These are phyloP conservation scores for Hypholoma sublateritium DNA, from an alignment of 768 basidiomycete species.

Conservation along the genomic window DNA sequence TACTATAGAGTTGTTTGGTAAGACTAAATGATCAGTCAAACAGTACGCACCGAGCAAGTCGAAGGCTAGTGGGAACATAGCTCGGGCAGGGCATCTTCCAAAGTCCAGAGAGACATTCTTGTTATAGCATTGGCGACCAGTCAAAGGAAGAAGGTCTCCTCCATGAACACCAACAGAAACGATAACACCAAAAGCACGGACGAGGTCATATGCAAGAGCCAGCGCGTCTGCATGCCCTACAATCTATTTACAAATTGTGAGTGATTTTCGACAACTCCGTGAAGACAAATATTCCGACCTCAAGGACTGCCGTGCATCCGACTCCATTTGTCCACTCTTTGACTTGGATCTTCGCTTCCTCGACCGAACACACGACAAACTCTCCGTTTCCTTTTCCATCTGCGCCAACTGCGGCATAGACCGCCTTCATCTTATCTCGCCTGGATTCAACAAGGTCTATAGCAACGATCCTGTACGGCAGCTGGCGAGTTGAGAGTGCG, in stretches of 20 bases:
- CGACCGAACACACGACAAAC: constrained; percentile 51
- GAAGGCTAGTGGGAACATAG: constrained; percentile 73
- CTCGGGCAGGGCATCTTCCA: constrained; percentile 78
- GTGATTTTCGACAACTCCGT: neutral
- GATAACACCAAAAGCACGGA: constrained; percentile 74
- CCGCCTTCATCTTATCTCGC: constrained; percentile 57
- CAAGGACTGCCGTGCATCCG: constrained; percentile 66
- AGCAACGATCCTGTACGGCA: constrained; percentile 58
- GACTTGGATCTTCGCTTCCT: constrained; percentile 50
- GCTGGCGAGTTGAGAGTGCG: constrained; percentile 42
- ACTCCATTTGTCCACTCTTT: constrained; percentile 52
- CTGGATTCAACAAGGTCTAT: constrained; percentile 61
- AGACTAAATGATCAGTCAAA: neutral
- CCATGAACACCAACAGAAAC: constrained; percentile 76
- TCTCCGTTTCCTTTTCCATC: constrained; percentile 45
- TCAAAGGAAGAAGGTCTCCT: constrained; percentile 51
- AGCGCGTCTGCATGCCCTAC: constrained; percentile 71
- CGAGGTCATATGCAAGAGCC: constrained; percentile 64
- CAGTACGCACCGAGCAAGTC: constrained; percentile 51
- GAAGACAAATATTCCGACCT: constrained; percentile 40
- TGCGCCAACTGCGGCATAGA: constrained; percentile 50
- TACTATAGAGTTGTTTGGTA: constrained; percentile 28
- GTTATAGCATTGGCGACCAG: constrained; percentile 59
- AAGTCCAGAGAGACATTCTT: constrained; percentile 82
- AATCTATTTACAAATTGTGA: constrained; percentile 40